These are phyloP conservation scores for Starmera dryadoides DNA, from an alignment of 805 yeast genomes.

Conservation along the genomic window DNA sequence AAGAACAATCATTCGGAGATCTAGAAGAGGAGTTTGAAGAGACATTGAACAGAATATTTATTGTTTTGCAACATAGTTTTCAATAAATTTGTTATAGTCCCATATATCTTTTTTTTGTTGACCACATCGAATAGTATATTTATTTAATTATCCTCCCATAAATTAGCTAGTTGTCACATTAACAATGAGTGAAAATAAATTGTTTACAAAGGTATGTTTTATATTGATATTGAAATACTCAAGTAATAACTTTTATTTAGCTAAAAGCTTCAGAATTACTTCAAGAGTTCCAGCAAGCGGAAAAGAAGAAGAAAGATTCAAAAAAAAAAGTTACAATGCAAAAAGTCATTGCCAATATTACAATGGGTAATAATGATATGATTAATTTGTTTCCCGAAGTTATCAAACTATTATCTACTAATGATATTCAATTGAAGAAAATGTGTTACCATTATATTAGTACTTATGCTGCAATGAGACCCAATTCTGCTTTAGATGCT, in stretches of 20 bases:
- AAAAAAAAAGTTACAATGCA: conserved; percentile 46
- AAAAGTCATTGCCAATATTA: conserved; percentile 75
- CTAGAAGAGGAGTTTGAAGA: too few relatives aligned
- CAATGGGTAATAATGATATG: conserved; percentile 78
- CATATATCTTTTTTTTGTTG: too few relatives aligned
- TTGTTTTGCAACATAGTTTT: too few relatives aligned
- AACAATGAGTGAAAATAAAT: conserved; percentile 16
- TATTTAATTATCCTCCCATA: too few relatives aligned
- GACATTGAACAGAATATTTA: too few relatives aligned
- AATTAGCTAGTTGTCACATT: not conserved
- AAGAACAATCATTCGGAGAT: too few relatives aligned
- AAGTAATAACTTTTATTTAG: conserved; percentile 3
- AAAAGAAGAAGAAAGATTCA: conserved; percentile 31
- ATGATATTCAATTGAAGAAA: conserved; percentile 64
- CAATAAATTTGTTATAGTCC: too few relatives aligned
- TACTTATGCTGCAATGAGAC: conserved; percentile 52
- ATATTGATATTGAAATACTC: too few relatives aligned
- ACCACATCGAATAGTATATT: too few relatives aligned
- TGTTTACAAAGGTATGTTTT: conserved; percentile 16
- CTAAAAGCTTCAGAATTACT: conserved; percentile 24
- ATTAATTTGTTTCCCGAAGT: conserved; percentile 59
- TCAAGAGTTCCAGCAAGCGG: conserved; percentile 24
- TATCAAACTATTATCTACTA: conserved; percentile 39
- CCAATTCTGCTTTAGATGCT: conserved; percentile 47
- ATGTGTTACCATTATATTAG: conserved; percentile 63